Conservation (phyloP, 2,329 filamentous ascomycete species). For the Diaporthe citri region DNA sequence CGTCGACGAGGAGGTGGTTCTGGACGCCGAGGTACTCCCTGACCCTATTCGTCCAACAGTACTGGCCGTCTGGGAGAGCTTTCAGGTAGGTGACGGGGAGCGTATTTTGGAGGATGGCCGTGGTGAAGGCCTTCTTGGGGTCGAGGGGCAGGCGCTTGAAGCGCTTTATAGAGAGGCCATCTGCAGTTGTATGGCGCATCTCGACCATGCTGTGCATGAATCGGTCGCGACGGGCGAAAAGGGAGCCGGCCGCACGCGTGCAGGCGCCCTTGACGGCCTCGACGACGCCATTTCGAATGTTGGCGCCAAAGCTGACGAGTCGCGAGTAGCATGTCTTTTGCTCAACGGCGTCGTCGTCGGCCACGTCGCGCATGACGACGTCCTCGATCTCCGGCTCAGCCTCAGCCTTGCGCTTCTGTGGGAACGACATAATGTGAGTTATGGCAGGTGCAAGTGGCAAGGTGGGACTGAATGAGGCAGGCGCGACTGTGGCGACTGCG, state of each 20-base stretch:
- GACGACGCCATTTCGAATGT: conserved; percentile 14
- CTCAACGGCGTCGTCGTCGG: not conserved
- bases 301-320: conserved; percentile 24
- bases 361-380: conserved; percentile 34
- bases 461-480: not conserved
- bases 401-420: conserved; percentile 31
- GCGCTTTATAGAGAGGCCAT: conserved; percentile 40
- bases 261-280: conserved; percentile 7
- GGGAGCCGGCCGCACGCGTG: conserved; percentile 4
- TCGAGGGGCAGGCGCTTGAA: conserved; percentile 41
- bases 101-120: conserved; percentile 33
- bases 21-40: conserved; percentile 28
- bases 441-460: conserved; percentile 13
- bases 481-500: conserved; percentile 14
- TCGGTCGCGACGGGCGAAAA: conserved; percentile 26
- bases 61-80: conserved; percentile 29
- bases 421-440: conserved; percentile 24
- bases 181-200: conserved; percentile 32
- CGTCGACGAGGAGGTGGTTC: conserved; percentile 23
- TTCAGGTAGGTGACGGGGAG: conserved; percentile 35
- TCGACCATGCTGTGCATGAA: conserved; percentile 31
- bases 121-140: conserved; percentile 17
- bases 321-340: conserved; percentile 7
- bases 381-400: conserved; percentile 25
- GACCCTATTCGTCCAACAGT: conserved; percentile 37